Evolutionary conservation across 1,284 basidiomycete genomes (phyloP), one percentile per base, ranked within the genome.

Genomic region (Puccinia horiana): DNA sequence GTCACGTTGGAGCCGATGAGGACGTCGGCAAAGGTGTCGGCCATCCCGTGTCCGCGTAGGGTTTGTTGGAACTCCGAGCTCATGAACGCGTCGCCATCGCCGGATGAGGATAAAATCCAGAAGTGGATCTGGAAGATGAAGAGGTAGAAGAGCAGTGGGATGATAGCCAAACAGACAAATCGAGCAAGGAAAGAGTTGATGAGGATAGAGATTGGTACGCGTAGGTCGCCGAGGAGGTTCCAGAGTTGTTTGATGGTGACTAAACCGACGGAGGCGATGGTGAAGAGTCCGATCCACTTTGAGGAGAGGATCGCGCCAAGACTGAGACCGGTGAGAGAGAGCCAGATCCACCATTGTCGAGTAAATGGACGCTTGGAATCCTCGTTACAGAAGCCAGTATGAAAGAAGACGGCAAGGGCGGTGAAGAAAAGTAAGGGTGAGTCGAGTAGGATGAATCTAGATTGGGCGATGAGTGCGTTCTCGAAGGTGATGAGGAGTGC

Each of bases 281-380:
- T 99, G 88, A 99, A 98, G 47, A 99, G 89, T 9, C 97, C 97
- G 76, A 99, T 96, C 97, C 97, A 99, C 88, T 99, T 99, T 88
- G 94, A 95, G 85, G 92, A 93, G 65, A 93, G 91, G 56, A 97
- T 95, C 0, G 95, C 94, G 63, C 97, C 97, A 26, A 99, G 91
- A 0, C 92, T 91, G 26, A 95, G 88, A 52, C 97, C 97, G 0
- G 94, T 93, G 58, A 97, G 89, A n/a, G 90, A 88, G 32, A 99
- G 92, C 92, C 94, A 96, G 0, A 89, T 89, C 97, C 97, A 99
- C 96, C 97, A 99, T 2, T 88, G 87, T 9, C 90, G 88, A 0
- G 93, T 93, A 87, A 98, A 99, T 6, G 90, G 85, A 91, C 88
- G 86, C 82, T 83, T 87, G 83, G 91, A 89, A 83, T 85, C 84